Evolutionary conservation across 2,329 filamentous ascomycete genomes (phyloP), one percentile per base, ranked within the genome.

Genomic region (Penicillium hesseltinei): DNA sequence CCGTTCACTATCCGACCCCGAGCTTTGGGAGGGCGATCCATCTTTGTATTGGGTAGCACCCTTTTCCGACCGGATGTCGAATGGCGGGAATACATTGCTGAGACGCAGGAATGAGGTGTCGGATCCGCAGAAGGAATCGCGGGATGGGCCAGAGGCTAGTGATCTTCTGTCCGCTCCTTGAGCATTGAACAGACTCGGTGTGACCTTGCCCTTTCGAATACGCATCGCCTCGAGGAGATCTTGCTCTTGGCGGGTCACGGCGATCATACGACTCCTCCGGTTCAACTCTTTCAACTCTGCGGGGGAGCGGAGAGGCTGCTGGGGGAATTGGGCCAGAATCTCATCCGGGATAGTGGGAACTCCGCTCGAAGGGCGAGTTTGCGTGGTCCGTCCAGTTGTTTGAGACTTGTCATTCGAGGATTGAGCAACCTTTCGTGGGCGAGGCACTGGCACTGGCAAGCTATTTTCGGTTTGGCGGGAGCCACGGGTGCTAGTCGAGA

Each of bases 191-290:
- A 79, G 71, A 59, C 74, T 75, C 21, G 78, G 73, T 4, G 76
- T 75, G 64, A 81, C 77, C 39, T 73, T 75, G 49, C 79, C 78
- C 60, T 78, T 74, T 47, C 80, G 80, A 51, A 75, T 70, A 53
- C 81, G 73, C 69, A 83, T 77, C 2, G 80, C 78, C 62, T 80
- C 80, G 4, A 83, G 69, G 1, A 83, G 71, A 40, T 77, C 73
- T 59, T 82, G 79, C 67, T 83, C 81, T 65, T 82, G 80, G 54
- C 78, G 72, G 0, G 81, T 83, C 27, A 83, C 81, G 15, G 79
- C 77, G 70, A 83, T 82, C 21, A 82, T 69, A 42, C 77, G 75
- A 58, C 78, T 79, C 59, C 77, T 72, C 50, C 75, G 68, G 57
- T 76, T 72, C 17, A 64, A 62, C 54, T 73, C 66, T 45, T 67